Evolutionary conservation across 805 yeast species (phyloP), one percentile per base, ranked within the genome.

Genomic region (Clavispora asparagi): DNA sequence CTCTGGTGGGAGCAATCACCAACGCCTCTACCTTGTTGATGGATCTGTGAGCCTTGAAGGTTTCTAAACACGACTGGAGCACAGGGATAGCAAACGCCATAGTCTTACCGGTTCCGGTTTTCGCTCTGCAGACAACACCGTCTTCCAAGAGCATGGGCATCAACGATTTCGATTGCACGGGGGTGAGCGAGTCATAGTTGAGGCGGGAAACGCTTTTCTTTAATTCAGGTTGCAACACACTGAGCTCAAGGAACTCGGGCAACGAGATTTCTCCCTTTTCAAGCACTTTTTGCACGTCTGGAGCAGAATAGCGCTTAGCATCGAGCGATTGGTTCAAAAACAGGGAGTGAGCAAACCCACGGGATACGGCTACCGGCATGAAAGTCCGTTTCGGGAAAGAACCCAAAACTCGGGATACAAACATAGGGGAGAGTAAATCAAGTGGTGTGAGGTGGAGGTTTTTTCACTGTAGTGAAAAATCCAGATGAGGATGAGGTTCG

Each of bases 41-140:
- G 1, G 12, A 11, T 7, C 13, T 27, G 5, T 17, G 16, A 17
- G 9, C 23, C 10, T 40, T 23, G 25, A 30, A 30, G 6, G 23
- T 25, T 59, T 68, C 66, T 59, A 70, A 53, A 48, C 76, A 66
- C 40, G 79, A 76, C 59, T 88, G 85, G 40, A 88, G 68, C 11
- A 87, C 68, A 2, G 97, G 97, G 38, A 91, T 71, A 49, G 91
- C 84, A 63, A 88, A 90, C 0, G 97, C 95, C 51, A 87, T 80
- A 0, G 97, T 90, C 64, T 90, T 90, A 59, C 97, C 97, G 2
- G 97, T 90, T 62, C 97, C 97, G 4, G 97, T 90, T 63, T 88
- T 88, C 26, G 97, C 97, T 58, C 95, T 76, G 33, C 89, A 90
- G 19, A 90, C 88, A 38, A 88, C 72, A 53, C 92, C 91, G n/a